Conservation (phyloP, 148 eudicot genomes). For the Chenopodium formosanum region DNA sequence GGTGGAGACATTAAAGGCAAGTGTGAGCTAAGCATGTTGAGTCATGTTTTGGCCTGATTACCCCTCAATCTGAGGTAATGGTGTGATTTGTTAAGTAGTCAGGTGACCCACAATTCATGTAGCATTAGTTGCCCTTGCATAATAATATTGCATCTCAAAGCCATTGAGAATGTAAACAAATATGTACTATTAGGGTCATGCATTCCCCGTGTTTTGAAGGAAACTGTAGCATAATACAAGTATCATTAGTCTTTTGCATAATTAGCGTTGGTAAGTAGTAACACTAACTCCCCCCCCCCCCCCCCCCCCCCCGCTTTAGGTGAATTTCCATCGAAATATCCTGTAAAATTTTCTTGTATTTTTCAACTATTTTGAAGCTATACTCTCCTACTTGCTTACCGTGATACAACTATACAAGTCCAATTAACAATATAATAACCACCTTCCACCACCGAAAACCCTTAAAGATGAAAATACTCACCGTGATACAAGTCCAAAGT, state of each 20-base stretch:
- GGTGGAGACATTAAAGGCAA: neutral
- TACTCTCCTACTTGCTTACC: neutral
- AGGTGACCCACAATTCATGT: neutral
- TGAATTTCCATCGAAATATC: neutral
- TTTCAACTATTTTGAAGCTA: neutral
- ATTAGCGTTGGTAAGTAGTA: neutral
- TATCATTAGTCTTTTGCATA: too few species aligned
- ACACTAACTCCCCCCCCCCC: too few species aligned
- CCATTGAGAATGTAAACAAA: neutral
- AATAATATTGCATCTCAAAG: neutral
- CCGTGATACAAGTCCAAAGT: neutral
- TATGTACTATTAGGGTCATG: neutral
- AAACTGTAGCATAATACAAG: neutral
- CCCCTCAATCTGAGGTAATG: too few species aligned
- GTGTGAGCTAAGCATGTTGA: neutral
- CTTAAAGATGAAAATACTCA: neutral
- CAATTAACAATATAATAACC: neutral
- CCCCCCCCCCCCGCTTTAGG: too few species aligned
- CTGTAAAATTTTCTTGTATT: neutral
- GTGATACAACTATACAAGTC: too few species aligned
- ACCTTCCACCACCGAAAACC: neutral
- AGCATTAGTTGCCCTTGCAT: neutral
- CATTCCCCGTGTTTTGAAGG: neutral
- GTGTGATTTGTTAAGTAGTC: neutral
- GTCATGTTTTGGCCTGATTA: neutral